A percentile compares a stretch with the other conserved stretches of the same genome.
Evolutionary conservation across 208 protist genomes (phyloP).

Genomic region (Leishmania lainsoni): DNA sequence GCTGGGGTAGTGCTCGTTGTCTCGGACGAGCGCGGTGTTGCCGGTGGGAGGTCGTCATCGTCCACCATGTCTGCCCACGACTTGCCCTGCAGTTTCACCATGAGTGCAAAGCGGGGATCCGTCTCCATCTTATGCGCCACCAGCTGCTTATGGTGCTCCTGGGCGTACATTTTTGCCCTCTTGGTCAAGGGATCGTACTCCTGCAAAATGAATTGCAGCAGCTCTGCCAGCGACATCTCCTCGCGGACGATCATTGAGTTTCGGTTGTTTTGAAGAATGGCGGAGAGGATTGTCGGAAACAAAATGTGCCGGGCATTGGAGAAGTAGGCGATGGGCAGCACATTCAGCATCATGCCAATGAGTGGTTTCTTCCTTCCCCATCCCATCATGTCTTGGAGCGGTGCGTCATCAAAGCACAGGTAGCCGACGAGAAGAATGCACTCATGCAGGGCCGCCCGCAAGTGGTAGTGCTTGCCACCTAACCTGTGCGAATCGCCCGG

Average conservation of each 20-base stretch:
- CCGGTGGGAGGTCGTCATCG: conserved; percentile 30
- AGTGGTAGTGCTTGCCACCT: conserved; percentile 35
- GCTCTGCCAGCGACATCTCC: conserved; percentile 71
- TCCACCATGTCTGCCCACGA: conserved; percentile 57
- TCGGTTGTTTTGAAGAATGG: conserved; percentile 50
- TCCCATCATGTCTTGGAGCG: conserved; percentile 78
- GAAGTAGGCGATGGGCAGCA: conserved; percentile 85
- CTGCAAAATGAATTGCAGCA: conserved; percentile 63
- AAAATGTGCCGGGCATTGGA: conserved; percentile 81
- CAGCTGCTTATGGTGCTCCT: conserved; percentile 58
- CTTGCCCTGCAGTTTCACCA: conserved; percentile 39
- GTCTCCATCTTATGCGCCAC: conserved; percentile 42
- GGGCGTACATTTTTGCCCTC: conserved; percentile 68
- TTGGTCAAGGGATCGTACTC: conserved; percentile 77
- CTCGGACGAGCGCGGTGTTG: conserved; percentile 31
- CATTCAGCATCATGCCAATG: conserved; percentile 58
- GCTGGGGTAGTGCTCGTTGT: conserved; percentile 43
- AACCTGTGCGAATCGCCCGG: conserved; percentile 23
- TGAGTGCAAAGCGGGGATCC: conserved; percentile 32
- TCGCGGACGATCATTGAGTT: conserved; percentile 62
- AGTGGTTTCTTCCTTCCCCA: conserved; percentile 80
- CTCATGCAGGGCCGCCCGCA: conserved; percentile 83
- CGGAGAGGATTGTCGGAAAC: conserved; percentile 73
- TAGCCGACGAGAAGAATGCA: conserved; percentile 82
- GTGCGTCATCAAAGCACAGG: conserved; percentile 72